Evolutionary conservation across 2,329 filamentous ascomycete genomes (phyloP).

Genomic region (Periconia macrospinosa): DNA sequence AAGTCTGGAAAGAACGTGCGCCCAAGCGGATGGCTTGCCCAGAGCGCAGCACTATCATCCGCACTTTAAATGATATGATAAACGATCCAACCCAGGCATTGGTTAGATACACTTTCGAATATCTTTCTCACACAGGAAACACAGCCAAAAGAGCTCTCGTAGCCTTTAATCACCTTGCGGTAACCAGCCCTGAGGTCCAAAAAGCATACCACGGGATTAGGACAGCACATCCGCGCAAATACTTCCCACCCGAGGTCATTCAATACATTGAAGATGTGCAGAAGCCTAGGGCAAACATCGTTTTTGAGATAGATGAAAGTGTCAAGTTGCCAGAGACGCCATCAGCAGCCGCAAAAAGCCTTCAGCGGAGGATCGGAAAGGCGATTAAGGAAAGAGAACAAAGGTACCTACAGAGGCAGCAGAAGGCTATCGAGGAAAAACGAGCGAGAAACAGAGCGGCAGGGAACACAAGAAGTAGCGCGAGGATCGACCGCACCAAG

Average conservation of each 20-base stretch:
- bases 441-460: background rate
- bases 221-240: slow-evolving; percentile 37
- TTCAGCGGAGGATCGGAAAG: background rate
- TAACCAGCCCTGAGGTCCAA: slow-evolving; percentile 50
- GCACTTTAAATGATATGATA: slow-evolving; percentile 54
- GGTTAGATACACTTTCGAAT: slow-evolving; percentile 45
- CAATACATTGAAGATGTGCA: slow-evolving; percentile 27
- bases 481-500: background rate
- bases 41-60: slow-evolving; percentile 56
- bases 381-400: background rate
- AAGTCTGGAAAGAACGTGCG: slow-evolving; percentile 54
- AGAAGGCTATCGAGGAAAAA: background rate
- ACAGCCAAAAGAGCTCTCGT: slow-evolving; percentile 56
- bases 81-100: slow-evolving; percentile 50
- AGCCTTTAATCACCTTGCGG: slow-evolving; percentile 49
- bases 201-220: slow-evolving; percentile 56
- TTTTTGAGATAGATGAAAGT: slow-evolving; percentile 32
- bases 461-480: background rate
- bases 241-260: slow-evolving; percentile 34
- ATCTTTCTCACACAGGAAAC: slow-evolving; percentile 15
- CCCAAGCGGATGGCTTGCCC: slow-evolving; percentile 46
- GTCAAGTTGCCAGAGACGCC: slow-evolving; percentile 16
- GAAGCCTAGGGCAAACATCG: slow-evolving; percentile 18
- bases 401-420: background rate
- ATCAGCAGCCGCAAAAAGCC: background rate